A percentile compares a stretch with the other conserved stretches of the same genome.
Evolutionary conservation across 495 filamentous ascomycete species (phyloP).

Genomic region (Hyaloscypha finlandica): DNA sequence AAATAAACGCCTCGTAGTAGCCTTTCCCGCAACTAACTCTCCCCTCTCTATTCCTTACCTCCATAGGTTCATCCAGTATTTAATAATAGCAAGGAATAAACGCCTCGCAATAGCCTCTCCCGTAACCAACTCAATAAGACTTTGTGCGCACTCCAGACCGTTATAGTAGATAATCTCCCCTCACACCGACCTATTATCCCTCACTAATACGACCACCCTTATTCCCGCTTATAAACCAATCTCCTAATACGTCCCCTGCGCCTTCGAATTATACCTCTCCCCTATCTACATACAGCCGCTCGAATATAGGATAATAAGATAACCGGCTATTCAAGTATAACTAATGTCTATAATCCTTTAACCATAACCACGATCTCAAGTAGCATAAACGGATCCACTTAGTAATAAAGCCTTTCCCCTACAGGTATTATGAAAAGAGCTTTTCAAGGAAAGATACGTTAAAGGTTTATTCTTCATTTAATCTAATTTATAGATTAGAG

Average conservation of each 20-base stretch:
- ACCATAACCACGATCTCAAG: slow-evolving; percentile 95
- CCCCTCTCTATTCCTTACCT: too few species aligned
- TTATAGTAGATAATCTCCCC: too few species aligned
- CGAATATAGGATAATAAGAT: slow-evolving; percentile 56
- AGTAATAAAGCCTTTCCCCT: slow-evolving; percentile 94
- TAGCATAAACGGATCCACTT: slow-evolving; percentile 94
- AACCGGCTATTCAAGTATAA: slow-evolving; percentile 96
- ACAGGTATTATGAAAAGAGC: slow-evolving; percentile 89
- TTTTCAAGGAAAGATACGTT: slow-evolving; percentile 96
- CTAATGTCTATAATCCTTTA: slow-evolving; percentile 89
- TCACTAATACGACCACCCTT: too few species aligned
- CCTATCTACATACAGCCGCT: slow-evolving; percentile 47
- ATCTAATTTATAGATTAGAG: slow-evolving; percentile 21
- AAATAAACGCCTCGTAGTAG: too few species aligned
- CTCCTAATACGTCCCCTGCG: slow-evolving; percentile 58
- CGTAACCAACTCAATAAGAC: too few species aligned
- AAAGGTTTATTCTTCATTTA: slow-evolving; percentile 62
- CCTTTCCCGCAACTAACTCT: too few species aligned
- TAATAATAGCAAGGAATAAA: too few species aligned
- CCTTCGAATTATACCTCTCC: slow-evolving; percentile 54
- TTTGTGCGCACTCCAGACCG: too few species aligned
- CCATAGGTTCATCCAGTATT: too few species aligned
- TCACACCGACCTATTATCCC: too few species aligned
- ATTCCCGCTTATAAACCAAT: too few species aligned
- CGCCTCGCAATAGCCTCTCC: too few species aligned